A percentile compares a stretch with the other conserved stretches of the same genome.
Conservation (phyloP, 192 early-diverging fungal genomes). For the Funneliformis geosporum region DNA sequence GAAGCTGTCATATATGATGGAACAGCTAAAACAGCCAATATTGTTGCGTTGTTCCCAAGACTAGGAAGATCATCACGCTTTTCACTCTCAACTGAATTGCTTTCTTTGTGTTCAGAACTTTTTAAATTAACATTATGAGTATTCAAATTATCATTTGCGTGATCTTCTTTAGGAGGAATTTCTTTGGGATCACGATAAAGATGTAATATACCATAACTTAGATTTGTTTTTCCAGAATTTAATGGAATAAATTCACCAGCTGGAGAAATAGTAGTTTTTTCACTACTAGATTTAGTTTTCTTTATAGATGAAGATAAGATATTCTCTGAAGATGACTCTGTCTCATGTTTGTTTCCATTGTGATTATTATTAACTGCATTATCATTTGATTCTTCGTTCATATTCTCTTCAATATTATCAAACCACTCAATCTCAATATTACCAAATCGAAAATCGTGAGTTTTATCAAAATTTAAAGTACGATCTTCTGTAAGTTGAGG, state of each 20-base stretch:
- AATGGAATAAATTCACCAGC: constrained; percentile 27
- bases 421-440: constrained; percentile 40
- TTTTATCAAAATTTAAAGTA: constrained; percentile 3
- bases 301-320: not conserved
- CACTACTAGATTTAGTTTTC: constrained; percentile 13
- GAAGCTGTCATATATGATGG: constrained; percentile 87
- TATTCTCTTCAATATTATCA: constrained; percentile 26
- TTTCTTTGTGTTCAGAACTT: not conserved
- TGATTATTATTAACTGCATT: not conserved
- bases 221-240: constrained; percentile 26
- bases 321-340: constrained; percentile 14
- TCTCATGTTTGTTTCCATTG: not conserved
- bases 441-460: constrained; percentile 39
- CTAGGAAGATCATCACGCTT: not conserved
- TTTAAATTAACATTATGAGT: not conserved
- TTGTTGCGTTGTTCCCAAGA: constrained; percentile 8
- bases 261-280: constrained; percentile 10
- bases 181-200: constrained; percentile 57
- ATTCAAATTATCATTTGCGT: not conserved
- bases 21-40: constrained; percentile 70
- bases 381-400: not conserved
- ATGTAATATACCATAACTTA: constrained; percentile 60
- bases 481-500: not conserved
- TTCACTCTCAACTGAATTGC: not conserved
- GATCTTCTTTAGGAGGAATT: constrained; percentile 4